Conservation (phyloP, 768 basidiomycete genomes). For the Lactarius pseudohatsudake region DNA sequence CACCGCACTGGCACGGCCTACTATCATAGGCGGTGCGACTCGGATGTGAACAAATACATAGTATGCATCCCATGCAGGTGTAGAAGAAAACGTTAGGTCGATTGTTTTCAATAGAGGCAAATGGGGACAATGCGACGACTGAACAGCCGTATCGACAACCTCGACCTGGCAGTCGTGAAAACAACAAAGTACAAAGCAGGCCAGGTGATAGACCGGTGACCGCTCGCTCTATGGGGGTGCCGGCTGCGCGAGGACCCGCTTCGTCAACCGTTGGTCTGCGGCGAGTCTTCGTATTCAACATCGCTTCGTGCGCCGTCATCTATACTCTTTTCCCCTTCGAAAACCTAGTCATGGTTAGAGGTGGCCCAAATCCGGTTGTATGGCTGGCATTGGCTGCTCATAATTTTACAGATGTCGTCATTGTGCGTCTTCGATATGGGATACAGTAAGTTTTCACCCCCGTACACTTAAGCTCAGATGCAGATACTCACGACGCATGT, state of each 20-base stretch:
- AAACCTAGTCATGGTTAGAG: too few species aligned
- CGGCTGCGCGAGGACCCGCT: neutral
- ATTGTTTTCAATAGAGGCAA: slow-evolving; percentile 2
- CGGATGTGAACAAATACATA: too few species aligned
- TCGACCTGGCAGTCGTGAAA: slow-evolving; percentile 13
- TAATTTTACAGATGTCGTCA: neutral
- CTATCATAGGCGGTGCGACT: too few species aligned
- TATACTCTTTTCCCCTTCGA: too few species aligned
- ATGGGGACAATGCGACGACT: neutral
- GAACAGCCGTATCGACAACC: neutral
- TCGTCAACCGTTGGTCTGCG: neutral
- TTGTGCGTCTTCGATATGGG: neutral
- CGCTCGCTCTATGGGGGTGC: too few species aligned
- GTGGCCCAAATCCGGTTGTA: neutral
- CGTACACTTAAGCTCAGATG: too few species aligned
- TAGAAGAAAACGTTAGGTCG: slow-evolving; percentile 29
- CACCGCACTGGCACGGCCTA: slow-evolving; percentile 67
- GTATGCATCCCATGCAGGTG: slow-evolving; percentile 89
- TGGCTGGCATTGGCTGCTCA: neutral
- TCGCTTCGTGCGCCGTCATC: too few species aligned
- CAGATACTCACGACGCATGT: too few species aligned
- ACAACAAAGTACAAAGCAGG: slow-evolving; percentile 6
- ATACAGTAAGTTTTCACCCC: too few species aligned
- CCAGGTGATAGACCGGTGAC: too few species aligned
- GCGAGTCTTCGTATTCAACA: neutral